Evolutionary conservation across 139 green algal genomes (phyloP).

Genomic region (Gonium pectorale): DNA sequence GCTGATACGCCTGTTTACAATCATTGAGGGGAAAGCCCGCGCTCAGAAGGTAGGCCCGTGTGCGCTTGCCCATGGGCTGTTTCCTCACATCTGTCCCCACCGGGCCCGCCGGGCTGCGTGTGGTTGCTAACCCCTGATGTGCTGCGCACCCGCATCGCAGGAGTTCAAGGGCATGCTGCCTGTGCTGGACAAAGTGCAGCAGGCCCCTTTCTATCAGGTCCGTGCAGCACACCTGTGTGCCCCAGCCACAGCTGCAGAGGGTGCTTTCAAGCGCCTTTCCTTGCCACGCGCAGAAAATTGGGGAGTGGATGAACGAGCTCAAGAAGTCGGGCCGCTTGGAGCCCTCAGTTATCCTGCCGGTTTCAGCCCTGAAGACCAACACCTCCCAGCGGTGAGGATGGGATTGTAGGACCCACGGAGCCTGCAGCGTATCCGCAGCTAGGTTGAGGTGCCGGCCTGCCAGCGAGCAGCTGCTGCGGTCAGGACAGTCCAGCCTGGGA

Average conservation of each 20-base stretch:
- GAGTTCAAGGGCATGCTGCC: slow-evolving; percentile 57
- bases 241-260: too few species aligned
- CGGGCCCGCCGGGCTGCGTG: neutral
- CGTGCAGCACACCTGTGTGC: neutral
- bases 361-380: slow-evolving; percentile 36
- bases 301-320: slow-evolving; percentile 56
- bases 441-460: too few species aligned
- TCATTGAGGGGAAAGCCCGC: slow-evolving; percentile 40
- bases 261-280: too few species aligned
- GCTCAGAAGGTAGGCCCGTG: slow-evolving; percentile 48
- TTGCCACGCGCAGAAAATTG: slow-evolving; percentile 50
- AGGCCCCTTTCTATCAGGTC: slow-evolving; percentile 66
- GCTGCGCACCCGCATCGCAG: too few species aligned
- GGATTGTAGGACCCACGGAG: too few species aligned
- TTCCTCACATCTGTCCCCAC: too few species aligned
- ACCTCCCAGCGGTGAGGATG: slow-evolving; percentile 25
- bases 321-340: slow-evolving; percentile 48
- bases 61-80: too few species aligned
- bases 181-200: slow-evolving; percentile 55
- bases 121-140: too few species aligned
- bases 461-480: too few species aligned
- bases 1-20: slow-evolving; percentile 45
- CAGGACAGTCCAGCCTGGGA: too few species aligned
- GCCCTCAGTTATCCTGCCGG: slow-evolving; percentile 12
- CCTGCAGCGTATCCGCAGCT: too few species aligned